Evolutionary conservation across 2,329 filamentous ascomycete species (phyloP), one percentile per base, ranked within the genome.

Genomic region (Didymella glomerata): DNA sequence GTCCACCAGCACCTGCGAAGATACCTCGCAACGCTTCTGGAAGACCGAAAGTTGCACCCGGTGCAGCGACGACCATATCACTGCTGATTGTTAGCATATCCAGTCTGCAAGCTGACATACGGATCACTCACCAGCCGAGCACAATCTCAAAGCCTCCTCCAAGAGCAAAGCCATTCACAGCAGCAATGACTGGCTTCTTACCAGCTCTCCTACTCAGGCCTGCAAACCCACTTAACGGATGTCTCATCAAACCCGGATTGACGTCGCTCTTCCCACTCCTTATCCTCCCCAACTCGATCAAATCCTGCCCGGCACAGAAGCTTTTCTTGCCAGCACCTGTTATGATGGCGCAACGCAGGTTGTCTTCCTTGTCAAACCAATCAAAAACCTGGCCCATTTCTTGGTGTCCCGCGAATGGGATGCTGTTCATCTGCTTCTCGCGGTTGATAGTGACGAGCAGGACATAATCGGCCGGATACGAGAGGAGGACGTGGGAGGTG

Each of bases 131-230:
- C 83, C 83, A 85, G 48, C 84, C 84, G 53, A 85, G 72, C 9
- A 81, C 79, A 64, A 85, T 83, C 73, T 87, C 85, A 63, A 85
- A 86, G 0, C 85, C 85, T 4, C 85, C 85, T 0, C 85, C 85
- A 46, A 85, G 75, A 1, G 84, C 83, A 60, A 83, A 80, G 0
- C 85, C 85, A 72, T 87, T 87, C 3, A 86, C 83, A 2, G 85
- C 85, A 9, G 84, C 84, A 68, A 87, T 84, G 45, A 87, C 79
- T 1, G 85, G 85, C 72, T 87, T 87, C 77, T 85, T 87, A 0
- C 87, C 86, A 13, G 74, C 73, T 13, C 87, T 78, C 40, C 83
- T 77, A 40, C 83, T 85, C 14, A 89, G 69, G 0, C 85, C 86
- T 36, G 78, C 82, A 67, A 87, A 86, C 0, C 86, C 86, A 58